A percentile compares a stretch with the other conserved stretches of the same genome.
phyloP scores from a whole-genome alignment of 2,329 filamentous ascomycete genomes.

The Dendryphion nanum region DNA sequence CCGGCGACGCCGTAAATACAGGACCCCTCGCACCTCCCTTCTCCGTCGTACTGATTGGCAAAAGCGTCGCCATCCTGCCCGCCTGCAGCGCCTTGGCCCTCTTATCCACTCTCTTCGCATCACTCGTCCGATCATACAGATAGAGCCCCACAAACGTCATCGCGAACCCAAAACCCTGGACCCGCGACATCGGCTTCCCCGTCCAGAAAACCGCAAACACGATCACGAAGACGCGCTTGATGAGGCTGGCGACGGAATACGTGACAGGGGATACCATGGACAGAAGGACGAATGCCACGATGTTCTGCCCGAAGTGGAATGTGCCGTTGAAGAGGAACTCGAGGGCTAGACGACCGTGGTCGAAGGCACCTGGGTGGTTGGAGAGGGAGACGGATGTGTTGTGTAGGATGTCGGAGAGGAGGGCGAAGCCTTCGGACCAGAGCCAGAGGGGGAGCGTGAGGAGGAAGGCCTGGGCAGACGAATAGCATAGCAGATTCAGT shows the following conservation, averaged over 20 bases:
- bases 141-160: conserved; percentile 92
- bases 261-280: conserved; percentile 95
- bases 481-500: conserved; percentile 94
- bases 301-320: conserved; percentile 95
- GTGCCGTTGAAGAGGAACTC: conserved; percentile 97
- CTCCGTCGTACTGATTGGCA: conserved; percentile 59
- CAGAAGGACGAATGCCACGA: conserved; percentile 87
- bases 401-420: conserved; percentile 74
- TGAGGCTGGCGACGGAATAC: conserved; percentile 91
- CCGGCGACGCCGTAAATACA: conserved; percentile 41
- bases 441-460: conserved; percentile 91
- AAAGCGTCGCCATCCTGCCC: conserved; percentile 61
- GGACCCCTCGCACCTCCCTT: conserved; percentile 13
- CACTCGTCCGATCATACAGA: conserved; percentile 88
- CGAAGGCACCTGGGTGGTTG: conserved; percentile 71
- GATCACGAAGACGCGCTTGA: conserved; percentile 97
- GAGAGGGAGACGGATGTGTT: conserved; percentile 78
- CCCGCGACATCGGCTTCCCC: conserved; percentile 76
- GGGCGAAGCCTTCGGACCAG: conserved; percentile 77
- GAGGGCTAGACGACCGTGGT: conserved; percentile 61
- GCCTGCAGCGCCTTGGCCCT: conserved; percentile 65
- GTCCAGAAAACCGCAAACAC: conserved; percentile 96
- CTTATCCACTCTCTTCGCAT: conserved; percentile 83
- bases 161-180: conserved; percentile 81
- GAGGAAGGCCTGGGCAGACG: conserved; percentile 87